Evolutionary conservation across 2,329 filamentous ascomycete genomes (phyloP).

Genomic region (Ilyonectria robusta): DNA sequence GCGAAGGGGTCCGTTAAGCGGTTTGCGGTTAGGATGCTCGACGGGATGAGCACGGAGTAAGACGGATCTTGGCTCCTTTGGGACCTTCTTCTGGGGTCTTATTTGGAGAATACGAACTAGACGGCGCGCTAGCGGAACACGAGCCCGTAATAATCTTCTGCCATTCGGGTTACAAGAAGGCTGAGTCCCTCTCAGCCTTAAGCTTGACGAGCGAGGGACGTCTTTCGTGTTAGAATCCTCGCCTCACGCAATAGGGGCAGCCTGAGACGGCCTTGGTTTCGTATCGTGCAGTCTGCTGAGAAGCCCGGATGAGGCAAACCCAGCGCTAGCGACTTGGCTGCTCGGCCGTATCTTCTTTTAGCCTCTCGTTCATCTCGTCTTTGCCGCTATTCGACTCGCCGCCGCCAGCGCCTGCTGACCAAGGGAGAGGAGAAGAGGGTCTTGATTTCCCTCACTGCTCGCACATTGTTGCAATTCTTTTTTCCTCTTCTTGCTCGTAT

Average conservation of each 20-base stretch:
- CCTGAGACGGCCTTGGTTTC: not conserved
- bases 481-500: not conserved
- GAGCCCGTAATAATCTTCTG: conserved; percentile 1
- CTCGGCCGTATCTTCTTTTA: conserved; percentile 10
- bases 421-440: not conserved
- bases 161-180: not conserved
- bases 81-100: not conserved
- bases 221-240: not conserved
- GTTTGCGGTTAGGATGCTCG: not conserved
- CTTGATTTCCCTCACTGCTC: not conserved
- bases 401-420: not conserved
- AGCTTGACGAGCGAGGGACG: not conserved
- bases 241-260: not conserved
- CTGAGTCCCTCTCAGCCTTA: conserved; percentile 1
- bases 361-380: not conserved
- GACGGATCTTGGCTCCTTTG: conserved; percentile 6
- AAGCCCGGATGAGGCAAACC: not conserved
- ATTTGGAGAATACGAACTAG: conserved; percentile 1
- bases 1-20: not conserved
- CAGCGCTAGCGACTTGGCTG: not conserved
- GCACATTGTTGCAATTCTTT: not conserved
- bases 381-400: not conserved
- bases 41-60: conserved; percentile 3
- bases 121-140: conserved; percentile 6
- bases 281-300: not conserved